phyloP scores from a whole-genome alignment of 2,329 filamentous ascomycete genomes.

The Colletotrichum navitas region DNA sequence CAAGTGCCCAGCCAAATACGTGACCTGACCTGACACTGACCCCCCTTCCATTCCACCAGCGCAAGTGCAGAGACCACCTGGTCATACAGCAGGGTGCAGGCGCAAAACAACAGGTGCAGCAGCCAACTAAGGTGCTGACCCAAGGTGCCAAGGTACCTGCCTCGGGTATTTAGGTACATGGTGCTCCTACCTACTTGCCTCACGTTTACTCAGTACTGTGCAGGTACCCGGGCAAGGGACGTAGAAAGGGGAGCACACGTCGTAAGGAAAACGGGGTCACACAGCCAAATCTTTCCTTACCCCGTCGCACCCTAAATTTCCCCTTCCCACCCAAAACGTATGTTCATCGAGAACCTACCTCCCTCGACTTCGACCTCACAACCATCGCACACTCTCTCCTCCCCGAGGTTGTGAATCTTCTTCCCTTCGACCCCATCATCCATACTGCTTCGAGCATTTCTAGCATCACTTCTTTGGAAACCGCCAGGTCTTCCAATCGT shows the following conservation, averaged over 20 bases:
- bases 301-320: constrained; percentile 43
- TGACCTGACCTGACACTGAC: background rate
- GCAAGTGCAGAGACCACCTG: constrained; percentile 7
- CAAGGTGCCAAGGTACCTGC: too few relatives aligned
- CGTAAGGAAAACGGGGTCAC: constrained; percentile 33
- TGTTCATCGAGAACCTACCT: constrained; percentile 27
- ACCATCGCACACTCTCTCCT: constrained; percentile 38
- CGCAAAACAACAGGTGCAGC: background rate
- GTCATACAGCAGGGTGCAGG: background rate
- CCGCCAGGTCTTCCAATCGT: constrained; percentile 24
- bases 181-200: background rate
- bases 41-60: background rate
- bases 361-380: constrained; percentile 30
- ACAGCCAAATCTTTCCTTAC: constrained; percentile 38
- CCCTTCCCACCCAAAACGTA: constrained; percentile 42
- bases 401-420: constrained; percentile 41
- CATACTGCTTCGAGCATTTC: constrained; percentile 38
- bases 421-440: constrained; percentile 41
- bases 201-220: too few relatives aligned
- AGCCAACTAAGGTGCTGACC: background rate
- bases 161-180: too few relatives aligned
- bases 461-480: constrained; percentile 37
- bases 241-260: constrained; percentile 24
- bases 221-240: background rate
- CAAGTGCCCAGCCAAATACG: background rate